A percentile compares a stretch with the other conserved stretches of the same genome.
Conservation (phyloP, 2,329 filamentous ascomycete species). For the Tolypocladium sp. region DNA sequence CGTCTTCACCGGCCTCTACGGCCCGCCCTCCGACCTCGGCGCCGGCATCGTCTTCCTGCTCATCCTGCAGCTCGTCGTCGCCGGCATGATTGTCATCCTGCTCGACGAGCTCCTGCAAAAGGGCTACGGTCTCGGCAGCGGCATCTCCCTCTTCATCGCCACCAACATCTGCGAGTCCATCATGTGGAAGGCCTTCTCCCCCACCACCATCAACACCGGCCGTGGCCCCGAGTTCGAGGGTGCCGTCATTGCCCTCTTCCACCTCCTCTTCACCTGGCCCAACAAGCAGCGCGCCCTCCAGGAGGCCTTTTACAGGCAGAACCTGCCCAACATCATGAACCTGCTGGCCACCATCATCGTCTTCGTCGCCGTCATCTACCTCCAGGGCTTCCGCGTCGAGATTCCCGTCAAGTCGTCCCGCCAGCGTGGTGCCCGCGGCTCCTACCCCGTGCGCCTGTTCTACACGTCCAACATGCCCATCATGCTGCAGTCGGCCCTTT, state of each 20-base stretch:
- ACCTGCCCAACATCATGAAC: constrained; percentile 99
- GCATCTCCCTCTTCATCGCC: constrained; percentile 98
- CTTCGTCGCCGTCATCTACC: constrained; percentile 97
- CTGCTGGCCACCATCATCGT: constrained; percentile 84
- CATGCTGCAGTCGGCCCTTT: constrained; percentile 98
- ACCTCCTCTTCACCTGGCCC: constrained; percentile 95
- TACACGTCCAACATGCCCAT: constrained; percentile 99
- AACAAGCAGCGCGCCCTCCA: constrained; percentile 98
- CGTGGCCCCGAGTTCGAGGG: constrained; percentile 98
- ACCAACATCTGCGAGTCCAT: constrained; percentile 99
- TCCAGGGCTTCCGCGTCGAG: constrained; percentile 98
- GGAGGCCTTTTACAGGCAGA: constrained; percentile 99
- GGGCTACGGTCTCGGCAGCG: constrained; percentile 95
- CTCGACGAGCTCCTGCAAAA: constrained; percentile 99
- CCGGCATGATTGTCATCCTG: constrained; percentile 97
- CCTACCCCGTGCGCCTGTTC: constrained; percentile 97
- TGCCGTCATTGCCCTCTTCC: constrained; percentile 94
- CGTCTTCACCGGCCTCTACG: constrained; percentile 96
- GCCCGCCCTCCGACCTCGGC: constrained; percentile 90
- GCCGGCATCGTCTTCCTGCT: constrained; percentile 97
- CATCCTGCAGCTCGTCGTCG: constrained; percentile 94
- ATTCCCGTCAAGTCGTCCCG: constrained; percentile 99
- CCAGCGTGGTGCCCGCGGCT: constrained; percentile 96
- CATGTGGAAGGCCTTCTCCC: constrained; percentile 99
- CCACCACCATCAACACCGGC: constrained; percentile 98